These are phyloP conservation scores for Vaccinium vitisidaea DNA, from an alignment of 148 eudicot genomes.

Conservation along the genomic window DNA sequence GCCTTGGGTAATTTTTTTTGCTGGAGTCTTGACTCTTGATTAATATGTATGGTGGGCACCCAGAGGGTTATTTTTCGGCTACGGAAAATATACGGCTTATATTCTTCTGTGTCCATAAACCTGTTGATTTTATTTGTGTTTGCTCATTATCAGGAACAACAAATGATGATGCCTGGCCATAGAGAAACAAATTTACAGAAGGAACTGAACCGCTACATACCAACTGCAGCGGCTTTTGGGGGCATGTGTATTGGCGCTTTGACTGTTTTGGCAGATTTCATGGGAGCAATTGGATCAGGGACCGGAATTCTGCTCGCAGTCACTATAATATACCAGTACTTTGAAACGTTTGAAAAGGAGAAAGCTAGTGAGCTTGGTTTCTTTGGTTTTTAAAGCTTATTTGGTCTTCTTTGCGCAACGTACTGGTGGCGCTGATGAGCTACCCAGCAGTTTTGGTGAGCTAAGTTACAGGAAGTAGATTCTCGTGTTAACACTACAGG, in stretches of 20 bases:
- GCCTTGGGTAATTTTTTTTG: not conserved
- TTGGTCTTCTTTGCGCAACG: not conserved
- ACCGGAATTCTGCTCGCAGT: slow-evolving; percentile 82
- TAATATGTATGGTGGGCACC: not conserved
- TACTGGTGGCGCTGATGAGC: not conserved
- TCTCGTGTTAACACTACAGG: not conserved
- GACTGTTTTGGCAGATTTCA: slow-evolving; percentile 85
- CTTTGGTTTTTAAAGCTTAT: slow-evolving; percentile 55
- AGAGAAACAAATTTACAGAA: slow-evolving; percentile 79
- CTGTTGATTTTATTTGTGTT: not conserved
- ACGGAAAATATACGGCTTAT: not conserved
- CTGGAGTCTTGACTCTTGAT: not conserved
- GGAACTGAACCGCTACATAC: slow-evolving; percentile 88
- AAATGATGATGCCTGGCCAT: slow-evolving; percentile 94
- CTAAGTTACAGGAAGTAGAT: not conserved
- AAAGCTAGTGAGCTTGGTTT: slow-evolving; percentile 84
- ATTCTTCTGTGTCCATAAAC: not conserved
- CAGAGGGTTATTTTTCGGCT: not conserved
- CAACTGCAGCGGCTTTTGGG: slow-evolving; percentile 85
- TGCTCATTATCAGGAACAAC: slow-evolving; percentile 61
- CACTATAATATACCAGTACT: slow-evolving; percentile 83
- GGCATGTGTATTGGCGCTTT: slow-evolving; percentile 89
- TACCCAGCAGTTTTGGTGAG: slow-evolving; percentile 12
- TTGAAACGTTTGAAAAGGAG: slow-evolving; percentile 90
- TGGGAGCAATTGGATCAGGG: slow-evolving; percentile 96